Evolutionary conservation across 2,329 filamentous ascomycete species (phyloP).

Genomic region (Aspergillus thermomutatus): DNA sequence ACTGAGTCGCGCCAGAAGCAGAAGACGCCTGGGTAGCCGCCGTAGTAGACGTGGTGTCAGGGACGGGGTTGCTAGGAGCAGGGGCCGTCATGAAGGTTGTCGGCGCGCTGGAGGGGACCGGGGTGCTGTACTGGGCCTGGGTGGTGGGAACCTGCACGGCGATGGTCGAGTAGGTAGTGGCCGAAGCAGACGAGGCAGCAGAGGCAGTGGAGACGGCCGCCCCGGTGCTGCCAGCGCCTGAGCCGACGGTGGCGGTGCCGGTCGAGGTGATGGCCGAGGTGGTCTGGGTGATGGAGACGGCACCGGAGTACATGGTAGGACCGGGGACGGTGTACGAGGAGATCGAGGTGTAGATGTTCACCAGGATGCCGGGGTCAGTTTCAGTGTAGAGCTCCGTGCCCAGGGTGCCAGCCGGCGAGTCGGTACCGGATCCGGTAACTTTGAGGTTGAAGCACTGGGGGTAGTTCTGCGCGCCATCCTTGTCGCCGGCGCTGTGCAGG

Average conservation of each 20-base stretch:
- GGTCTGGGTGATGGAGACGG: slow-evolving; percentile 10
- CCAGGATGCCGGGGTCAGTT: slow-evolving; percentile 53
- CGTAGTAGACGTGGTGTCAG: background rate
- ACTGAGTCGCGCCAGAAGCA: background rate
- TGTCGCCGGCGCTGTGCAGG: slow-evolving; percentile 41
- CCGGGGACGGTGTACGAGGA: slow-evolving; percentile 14
- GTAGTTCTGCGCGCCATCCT: slow-evolving; percentile 49
- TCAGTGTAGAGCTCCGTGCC: slow-evolving; percentile 54
- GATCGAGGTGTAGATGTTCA: slow-evolving; percentile 51
- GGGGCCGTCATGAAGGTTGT: no score
- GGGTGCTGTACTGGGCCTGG: no score
- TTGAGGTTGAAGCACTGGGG: slow-evolving; percentile 57
- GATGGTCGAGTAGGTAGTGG: background rate
- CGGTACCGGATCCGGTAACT: slow-evolving; percentile 51
- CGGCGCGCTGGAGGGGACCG: no score
- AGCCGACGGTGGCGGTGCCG: background rate
- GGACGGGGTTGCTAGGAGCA: background rate
- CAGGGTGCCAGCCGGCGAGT: slow-evolving; percentile 42
- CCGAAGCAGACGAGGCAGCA: background rate
- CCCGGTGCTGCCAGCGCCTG: background rate
- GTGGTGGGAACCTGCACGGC: no score
- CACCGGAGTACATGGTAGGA: slow-evolving; percentile 12
- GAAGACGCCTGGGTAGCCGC: background rate
- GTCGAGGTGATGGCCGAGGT: slow-evolving; percentile 13
- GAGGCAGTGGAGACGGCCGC: no score